Conservation (phyloP, 2,329 filamentous ascomycete species). For the Arthrobotrys pseudoclavata region DNA sequence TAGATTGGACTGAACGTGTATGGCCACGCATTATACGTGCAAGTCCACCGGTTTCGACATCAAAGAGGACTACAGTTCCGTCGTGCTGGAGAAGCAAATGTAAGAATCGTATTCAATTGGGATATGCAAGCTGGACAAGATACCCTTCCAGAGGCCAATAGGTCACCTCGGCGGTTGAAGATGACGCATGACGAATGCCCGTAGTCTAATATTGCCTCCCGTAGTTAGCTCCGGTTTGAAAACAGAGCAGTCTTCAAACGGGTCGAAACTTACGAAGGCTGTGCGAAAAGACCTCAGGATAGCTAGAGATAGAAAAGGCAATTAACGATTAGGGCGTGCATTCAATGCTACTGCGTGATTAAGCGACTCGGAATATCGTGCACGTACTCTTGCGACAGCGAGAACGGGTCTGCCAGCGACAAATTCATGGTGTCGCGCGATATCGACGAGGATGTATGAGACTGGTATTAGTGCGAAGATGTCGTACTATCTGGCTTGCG, state of each 20-base stretch:
- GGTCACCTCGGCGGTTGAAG: constrained; percentile 95
- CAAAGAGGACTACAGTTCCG: constrained; percentile 94
- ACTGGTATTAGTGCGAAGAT: not conserved
- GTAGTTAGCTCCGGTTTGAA: constrained; percentile 87
- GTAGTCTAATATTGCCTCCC: constrained; percentile 73
- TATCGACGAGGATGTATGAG: not conserved
- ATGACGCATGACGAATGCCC: constrained; percentile 78
- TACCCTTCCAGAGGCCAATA: constrained; percentile 91
- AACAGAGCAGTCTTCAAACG: constrained; percentile 66
- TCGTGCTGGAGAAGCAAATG: constrained; percentile 72
- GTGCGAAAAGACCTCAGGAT: constrained; percentile 62
- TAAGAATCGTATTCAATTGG: constrained; percentile 35
- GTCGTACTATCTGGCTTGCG: constrained; percentile 1
- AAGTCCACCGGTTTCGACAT: constrained; percentile 96
- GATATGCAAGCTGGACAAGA: constrained; percentile 50
- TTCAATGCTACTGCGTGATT: not conserved
- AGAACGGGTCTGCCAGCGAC: constrained; percentile 78
- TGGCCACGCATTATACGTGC: constrained; percentile 94
- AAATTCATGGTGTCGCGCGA: constrained; percentile 72
- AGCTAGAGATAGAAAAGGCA: constrained; percentile 40
- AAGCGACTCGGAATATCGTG: constrained; percentile 11
- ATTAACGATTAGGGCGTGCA: constrained; percentile 29
- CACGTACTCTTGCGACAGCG: constrained; percentile 72
- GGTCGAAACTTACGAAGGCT: constrained; percentile 48
- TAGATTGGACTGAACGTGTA: constrained; percentile 90